Percentiles rank a stretch among this genome's conserved stretches.
Evolutionary conservation across 2,329 filamentous ascomycete genomes (phyloP).

Genomic region (Grosmannia clavigera): DNA sequence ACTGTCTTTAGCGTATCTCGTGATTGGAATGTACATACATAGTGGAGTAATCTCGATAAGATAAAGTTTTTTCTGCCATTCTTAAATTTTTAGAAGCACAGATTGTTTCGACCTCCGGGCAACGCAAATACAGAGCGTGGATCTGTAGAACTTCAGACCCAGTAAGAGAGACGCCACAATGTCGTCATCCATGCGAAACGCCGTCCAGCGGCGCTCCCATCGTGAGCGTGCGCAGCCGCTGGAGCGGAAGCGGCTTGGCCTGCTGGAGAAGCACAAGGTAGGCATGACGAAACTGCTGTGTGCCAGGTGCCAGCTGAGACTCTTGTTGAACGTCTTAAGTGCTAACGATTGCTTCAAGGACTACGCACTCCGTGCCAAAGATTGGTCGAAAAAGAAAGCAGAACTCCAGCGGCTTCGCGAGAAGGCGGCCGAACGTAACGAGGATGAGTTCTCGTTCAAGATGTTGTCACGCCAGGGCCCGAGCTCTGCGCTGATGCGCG

Average conservation of each 20-base stretch:
- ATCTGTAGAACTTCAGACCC: not conserved
- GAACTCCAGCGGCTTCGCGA: constrained; percentile 45
- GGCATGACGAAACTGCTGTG: constrained; percentile 3
- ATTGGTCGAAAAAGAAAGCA: constrained; percentile 54
- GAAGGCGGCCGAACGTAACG: constrained; percentile 54
- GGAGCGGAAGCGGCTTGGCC: constrained; percentile 73
- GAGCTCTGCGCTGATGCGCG: constrained; percentile 29
- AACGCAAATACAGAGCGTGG: no score
- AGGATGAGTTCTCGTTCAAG: constrained; percentile 62
- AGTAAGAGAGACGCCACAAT: constrained; percentile 8
- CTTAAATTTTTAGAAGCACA: not conserved
- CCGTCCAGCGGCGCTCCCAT: constrained; percentile 45
- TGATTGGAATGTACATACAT: not conserved
- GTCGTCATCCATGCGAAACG: constrained; percentile 15
- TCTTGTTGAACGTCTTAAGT: not conserved
- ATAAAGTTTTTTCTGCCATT: not conserved
- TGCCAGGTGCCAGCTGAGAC: not conserved
- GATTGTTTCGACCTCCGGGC: no score
- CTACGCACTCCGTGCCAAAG: constrained; percentile 39
- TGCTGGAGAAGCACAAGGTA: constrained; percentile 92
- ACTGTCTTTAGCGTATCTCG: no score
- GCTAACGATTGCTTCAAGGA: constrained; percentile 4
- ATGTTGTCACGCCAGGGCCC: constrained; percentile 51
- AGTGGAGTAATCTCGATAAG: not conserved
- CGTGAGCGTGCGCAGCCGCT: constrained; percentile 79